These are phyloP conservation scores for Iberis pinnata DNA, from an alignment of 345 rosid genomes.

Conservation along the genomic window DNA sequence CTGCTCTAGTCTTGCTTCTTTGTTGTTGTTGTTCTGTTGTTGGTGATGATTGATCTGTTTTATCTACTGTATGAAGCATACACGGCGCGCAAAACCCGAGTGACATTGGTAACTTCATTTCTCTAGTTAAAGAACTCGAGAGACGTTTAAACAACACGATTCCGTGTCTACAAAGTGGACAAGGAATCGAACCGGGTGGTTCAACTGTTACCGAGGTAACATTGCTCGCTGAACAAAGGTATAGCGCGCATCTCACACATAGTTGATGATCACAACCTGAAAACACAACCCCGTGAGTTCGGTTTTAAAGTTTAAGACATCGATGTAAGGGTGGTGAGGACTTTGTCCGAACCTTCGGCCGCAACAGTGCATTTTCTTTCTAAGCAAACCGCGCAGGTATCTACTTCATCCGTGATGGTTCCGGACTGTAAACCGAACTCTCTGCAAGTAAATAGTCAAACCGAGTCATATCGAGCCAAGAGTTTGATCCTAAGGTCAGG, in stretches of 20 bases:
- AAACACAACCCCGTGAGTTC: conserved; percentile 7
- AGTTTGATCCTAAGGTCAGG: not conserved
- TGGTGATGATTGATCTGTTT: conserved; percentile 52
- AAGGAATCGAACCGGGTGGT: conserved; percentile 86
- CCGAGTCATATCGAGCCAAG: not conserved
- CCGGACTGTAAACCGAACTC: conserved; percentile 71
- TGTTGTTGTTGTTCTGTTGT: conserved; percentile 43
- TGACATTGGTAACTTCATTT: conserved; percentile 52
- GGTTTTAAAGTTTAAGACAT: no score
- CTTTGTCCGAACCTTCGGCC: conserved; percentile 65
- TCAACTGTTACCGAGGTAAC: conserved; percentile 51
- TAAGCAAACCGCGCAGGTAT: conserved; percentile 89
- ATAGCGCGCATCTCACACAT: conserved; percentile 87
- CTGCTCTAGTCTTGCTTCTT: conserved; percentile 51
- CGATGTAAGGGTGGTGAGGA: no score
- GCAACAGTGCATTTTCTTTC: conserved; percentile 86
- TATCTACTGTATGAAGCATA: conserved; percentile 69
- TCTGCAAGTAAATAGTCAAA: conserved; percentile 35
- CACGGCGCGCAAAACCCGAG: conserved; percentile 91
- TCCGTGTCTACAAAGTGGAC: conserved; percentile 93
- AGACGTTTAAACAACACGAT: conserved; percentile 62
- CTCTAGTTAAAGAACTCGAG: conserved; percentile 61
- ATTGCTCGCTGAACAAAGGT: conserved; percentile 84
- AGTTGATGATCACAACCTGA: conserved; percentile 94
- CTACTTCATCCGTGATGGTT: conserved; percentile 59